Base-by-base conservation (phyloP, 2,329 filamentous ascomycete genomes). In the Pseudogymnoascus sp. region DNA sequence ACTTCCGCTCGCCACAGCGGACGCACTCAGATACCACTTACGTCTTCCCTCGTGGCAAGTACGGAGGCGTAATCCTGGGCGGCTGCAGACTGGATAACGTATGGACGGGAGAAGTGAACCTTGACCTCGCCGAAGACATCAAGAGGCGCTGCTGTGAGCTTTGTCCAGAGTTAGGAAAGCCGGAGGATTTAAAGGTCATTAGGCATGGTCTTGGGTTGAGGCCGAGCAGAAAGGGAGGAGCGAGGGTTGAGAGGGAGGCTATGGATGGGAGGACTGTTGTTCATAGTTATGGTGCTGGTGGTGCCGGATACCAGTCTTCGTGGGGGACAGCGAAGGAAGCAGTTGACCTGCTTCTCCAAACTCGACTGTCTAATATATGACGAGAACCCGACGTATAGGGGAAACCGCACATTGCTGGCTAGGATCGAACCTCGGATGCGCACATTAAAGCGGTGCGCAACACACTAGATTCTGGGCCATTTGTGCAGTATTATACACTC, bases 231-330 rank as follows among this genome's bases (percentile, higher is more conserved):
- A 58, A 58, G 28, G 52, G 70, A 8, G 74, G 73, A 5, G 66
- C 72, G n/a, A 67, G 73, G 30, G 62, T 75, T 5, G 72, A 74
- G 63, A 62, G 68, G 1, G 75, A 73, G 42, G 60, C 59, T 11
- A 67, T 63, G 11, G 64, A 64, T 3, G 63, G 58, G 2, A 62
- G 55, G 3, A 23, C 69, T 16, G 64, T 75, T 0, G 66, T 78
- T 3, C 77, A 78, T 65, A 78, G 78, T 60, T 79, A 80, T 64
- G 78, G 78, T 4, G 77, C 77, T 4, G 76, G 77, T 1, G 77
- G 77, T 8, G 77, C 77, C 1, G 78, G 77, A 0, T 80, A 76
- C 64, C 77, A 79, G 60, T 77, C 78, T 30, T 69, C 67, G 19
- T 69, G 67, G 67, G 67, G 67, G 55, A 66, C 67, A 63, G 67